These are phyloP conservation scores for Wickerhamiella nectarea DNA, from an alignment of 805 yeast species.

Conservation along the genomic window DNA sequence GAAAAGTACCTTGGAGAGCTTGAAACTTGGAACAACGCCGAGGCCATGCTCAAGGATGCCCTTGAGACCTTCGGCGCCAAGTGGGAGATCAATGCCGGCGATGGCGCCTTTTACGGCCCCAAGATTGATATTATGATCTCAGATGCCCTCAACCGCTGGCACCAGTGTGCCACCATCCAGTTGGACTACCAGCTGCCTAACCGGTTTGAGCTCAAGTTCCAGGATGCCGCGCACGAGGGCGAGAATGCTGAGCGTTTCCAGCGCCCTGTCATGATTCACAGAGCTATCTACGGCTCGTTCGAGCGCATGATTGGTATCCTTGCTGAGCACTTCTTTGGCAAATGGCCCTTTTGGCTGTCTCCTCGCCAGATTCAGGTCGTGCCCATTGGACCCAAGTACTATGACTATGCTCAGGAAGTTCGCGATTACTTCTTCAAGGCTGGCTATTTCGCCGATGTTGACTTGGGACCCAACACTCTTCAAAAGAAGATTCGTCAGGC, in stretches of 20 bases:
- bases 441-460: slow-evolving; percentile 87
- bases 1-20: slow-evolving; percentile 91
- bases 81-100: slow-evolving; percentile 94
- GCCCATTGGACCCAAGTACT: slow-evolving; percentile 91
- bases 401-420: slow-evolving; percentile 76
- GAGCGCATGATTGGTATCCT: slow-evolving; percentile 98
- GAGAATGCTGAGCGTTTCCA: slow-evolving; percentile 36
- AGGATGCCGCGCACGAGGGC: slow-evolving; percentile 30
- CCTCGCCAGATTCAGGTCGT: slow-evolving; percentile 95
- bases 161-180: slow-evolving; percentile 98
- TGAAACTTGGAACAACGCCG: slow-evolving; percentile 90
- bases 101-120: slow-evolving; percentile 95
- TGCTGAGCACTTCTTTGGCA: slow-evolving; percentile 96
- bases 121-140: slow-evolving; percentile 93
- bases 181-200: slow-evolving; percentile 95
- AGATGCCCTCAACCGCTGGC: slow-evolving; percentile 93
- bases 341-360: slow-evolving; percentile 99
- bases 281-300: slow-evolving; percentile 95
- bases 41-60: slow-evolving; percentile 66
- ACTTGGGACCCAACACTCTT: slow-evolving; percentile 85
- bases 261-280: slow-evolving; percentile 98
- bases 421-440: slow-evolving; percentile 46
- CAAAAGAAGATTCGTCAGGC: slow-evolving; percentile 98
- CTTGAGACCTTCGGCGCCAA: slow-evolving; percentile 73
- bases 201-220: slow-evolving; percentile 82